Conservation (phyloP, 768 basidiomycete genomes). For the Leccinum rimulosum region DNA sequence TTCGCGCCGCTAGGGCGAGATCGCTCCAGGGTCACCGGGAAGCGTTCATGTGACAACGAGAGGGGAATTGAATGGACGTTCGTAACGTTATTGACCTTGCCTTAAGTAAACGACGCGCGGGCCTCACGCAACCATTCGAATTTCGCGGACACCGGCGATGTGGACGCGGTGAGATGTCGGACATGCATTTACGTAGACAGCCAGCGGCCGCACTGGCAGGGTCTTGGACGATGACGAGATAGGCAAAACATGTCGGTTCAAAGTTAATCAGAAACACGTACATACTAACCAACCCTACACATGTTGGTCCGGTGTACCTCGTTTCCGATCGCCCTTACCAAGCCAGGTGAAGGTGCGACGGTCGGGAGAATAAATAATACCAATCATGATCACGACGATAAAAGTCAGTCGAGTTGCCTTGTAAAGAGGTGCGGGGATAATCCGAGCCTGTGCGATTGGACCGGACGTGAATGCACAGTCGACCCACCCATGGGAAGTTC, state of each 20-base stretch:
- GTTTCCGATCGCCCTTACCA: not conserved
- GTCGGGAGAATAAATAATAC: not conserved
- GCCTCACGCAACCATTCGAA: slow-evolving; percentile 13
- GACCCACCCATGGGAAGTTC: not conserved
- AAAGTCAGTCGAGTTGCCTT: not conserved
- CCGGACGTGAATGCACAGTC: not conserved
- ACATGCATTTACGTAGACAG: not conserved
- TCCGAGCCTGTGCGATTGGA: slow-evolving; percentile 1
- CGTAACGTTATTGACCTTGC: slow-evolving; percentile 11
- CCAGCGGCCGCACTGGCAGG: not conserved
- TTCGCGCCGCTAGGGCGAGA: slow-evolving; percentile 4
- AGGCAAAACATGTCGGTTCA: not conserved
- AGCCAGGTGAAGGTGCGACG: not conserved
- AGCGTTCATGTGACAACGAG: not conserved
- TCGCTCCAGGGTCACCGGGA: slow-evolving; percentile 8
- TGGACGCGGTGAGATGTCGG: slow-evolving; percentile 4
- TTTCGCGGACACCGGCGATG: slow-evolving; percentile 6
- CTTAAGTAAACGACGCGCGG: slow-evolving; percentile 15
- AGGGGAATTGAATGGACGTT: not conserved
- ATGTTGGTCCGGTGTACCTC: not conserved
- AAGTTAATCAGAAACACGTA: not conserved
- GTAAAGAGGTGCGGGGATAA: not conserved
- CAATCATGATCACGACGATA: not conserved
- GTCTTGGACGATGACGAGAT: not conserved
- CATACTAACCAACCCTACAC: not conserved